Evolutionary conservation across 2,329 filamentous ascomycete genomes (phyloP).

Genomic region (Chrysoporthe cubensis): DNA sequence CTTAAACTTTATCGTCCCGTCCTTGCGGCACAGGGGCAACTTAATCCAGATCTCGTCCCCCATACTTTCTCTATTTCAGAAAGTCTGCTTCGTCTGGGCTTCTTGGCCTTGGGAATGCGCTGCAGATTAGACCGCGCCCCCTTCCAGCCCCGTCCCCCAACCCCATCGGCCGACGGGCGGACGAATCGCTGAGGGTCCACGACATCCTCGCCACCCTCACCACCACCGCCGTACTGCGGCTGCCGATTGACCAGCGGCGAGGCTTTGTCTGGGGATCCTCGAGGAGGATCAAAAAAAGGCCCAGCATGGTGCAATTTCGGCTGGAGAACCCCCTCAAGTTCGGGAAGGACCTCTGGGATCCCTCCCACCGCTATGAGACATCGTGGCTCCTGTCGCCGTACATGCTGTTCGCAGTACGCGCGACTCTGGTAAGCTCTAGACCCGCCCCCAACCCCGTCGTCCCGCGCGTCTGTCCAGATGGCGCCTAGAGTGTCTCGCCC

Average conservation of each 20-base stretch:
- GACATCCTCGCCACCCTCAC: not conserved
- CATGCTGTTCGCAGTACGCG: constrained; percentile 61
- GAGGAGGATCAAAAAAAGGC: not conserved
- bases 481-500: not conserved
- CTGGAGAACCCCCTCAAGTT: constrained; percentile 39
- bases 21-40: not conserved
- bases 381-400: constrained; percentile 78
- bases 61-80: too few relatives aligned
- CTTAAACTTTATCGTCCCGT: not conserved
- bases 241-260: not conserved
- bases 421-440: constrained; percentile 51
- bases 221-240: not conserved
- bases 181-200: not conserved
- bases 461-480: not conserved
- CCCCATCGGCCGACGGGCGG: constrained; percentile 4
- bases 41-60: not conserved
- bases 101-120: not conserved
- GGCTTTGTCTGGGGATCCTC: not conserved
- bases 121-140: not conserved
- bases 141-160: not conserved
- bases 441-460: not conserved
- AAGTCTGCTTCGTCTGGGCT: too few relatives aligned
- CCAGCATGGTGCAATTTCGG: constrained; percentile 21
- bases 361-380: constrained; percentile 71
- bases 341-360: constrained; percentile 52